A percentile compares a stretch with the other conserved stretches of the same genome.
phyloP scores from a whole-genome alignment of 2,329 filamentous ascomycete genomes.

The Fusarium sp. region DNA sequence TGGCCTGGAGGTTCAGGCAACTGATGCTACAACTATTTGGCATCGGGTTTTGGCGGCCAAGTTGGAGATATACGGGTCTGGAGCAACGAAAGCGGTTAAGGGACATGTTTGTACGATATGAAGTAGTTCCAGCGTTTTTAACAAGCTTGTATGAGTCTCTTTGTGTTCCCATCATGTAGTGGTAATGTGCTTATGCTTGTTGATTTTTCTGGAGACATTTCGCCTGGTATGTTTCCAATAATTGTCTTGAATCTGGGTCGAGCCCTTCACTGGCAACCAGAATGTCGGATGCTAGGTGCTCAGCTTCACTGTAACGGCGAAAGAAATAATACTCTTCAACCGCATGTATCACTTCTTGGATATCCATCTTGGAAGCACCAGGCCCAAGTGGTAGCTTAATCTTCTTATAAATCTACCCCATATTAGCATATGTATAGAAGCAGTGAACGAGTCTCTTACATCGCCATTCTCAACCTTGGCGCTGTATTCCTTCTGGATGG shows the following conservation, averaged over 20 bases:
- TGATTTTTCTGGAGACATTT: slow-evolving; percentile 55
- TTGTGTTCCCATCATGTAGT: neutral
- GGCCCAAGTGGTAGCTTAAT: slow-evolving; percentile 57
- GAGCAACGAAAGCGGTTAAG: neutral
- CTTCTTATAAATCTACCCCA: slow-evolving; percentile 58
- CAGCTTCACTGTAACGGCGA: slow-evolving; percentile 60
- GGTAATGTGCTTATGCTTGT: slow-evolving; percentile 11
- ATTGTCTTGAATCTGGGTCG: slow-evolving; percentile 58
- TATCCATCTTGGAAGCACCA: slow-evolving; percentile 59
- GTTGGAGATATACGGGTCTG: slow-evolving; percentile 3
- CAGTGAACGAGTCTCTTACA: slow-evolving; percentile 52
- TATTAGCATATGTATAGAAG: neutral
- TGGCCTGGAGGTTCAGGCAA: neutral
- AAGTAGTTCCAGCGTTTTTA: slow-evolving; percentile 12
- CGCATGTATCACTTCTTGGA: slow-evolving; percentile 66
- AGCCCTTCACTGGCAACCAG: slow-evolving; percentile 53
- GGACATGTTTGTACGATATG: slow-evolving; percentile 23
- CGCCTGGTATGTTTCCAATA: slow-evolving; percentile 58
- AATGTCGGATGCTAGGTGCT: slow-evolving; percentile 55
- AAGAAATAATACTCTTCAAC: slow-evolving; percentile 71
- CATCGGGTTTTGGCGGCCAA: neutral
- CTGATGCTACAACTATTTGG: neutral
- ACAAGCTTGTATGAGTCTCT: slow-evolving; percentile 3
- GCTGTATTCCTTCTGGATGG: slow-evolving; percentile 59
- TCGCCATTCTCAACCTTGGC: slow-evolving; percentile 68